Conservation (phyloP, 345 rosid species). For the Moricandia arvensis region DNA sequence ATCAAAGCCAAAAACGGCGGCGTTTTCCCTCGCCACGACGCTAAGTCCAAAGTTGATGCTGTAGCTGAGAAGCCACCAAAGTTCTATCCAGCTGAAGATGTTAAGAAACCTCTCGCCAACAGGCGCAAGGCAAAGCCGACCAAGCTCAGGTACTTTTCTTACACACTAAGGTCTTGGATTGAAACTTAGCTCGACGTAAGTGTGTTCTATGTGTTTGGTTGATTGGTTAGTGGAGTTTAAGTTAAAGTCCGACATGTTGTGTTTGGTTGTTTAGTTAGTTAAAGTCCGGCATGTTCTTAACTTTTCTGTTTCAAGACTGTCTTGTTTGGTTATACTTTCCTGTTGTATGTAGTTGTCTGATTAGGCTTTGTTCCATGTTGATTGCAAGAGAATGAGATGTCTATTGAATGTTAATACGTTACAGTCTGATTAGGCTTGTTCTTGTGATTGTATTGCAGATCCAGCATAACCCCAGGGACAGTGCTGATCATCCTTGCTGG, state of each 20-base stretch:
- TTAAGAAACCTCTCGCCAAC: constrained; percentile 69
- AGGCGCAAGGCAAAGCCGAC: constrained; percentile 62
- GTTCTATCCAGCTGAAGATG: constrained; percentile 77
- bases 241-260: neutral
- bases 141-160: constrained; percentile 47
- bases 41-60: constrained; percentile 48
- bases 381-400: neutral
- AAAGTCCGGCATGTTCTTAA: too few species aligned
- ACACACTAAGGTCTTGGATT: neutral
- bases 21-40: constrained; percentile 72
- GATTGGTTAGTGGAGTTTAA: neutral
- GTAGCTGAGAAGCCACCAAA: constrained; percentile 48
- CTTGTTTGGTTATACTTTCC: neutral
- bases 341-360: neutral
- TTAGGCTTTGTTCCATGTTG: neutral
- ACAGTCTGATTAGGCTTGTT: neutral
- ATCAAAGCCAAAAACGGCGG: constrained; percentile 88
- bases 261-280: neutral
- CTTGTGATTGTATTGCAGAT: constrained; percentile 42
- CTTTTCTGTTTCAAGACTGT: too few species aligned
- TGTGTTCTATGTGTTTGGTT: neutral
- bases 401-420: neutral
- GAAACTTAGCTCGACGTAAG: neutral
- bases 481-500: constrained; percentile 78
- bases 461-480: constrained; percentile 70